Evolutionary conservation across 164 flowering plant genomes (phyloP).

Genomic region (Magnolia changhungtana): DNA sequence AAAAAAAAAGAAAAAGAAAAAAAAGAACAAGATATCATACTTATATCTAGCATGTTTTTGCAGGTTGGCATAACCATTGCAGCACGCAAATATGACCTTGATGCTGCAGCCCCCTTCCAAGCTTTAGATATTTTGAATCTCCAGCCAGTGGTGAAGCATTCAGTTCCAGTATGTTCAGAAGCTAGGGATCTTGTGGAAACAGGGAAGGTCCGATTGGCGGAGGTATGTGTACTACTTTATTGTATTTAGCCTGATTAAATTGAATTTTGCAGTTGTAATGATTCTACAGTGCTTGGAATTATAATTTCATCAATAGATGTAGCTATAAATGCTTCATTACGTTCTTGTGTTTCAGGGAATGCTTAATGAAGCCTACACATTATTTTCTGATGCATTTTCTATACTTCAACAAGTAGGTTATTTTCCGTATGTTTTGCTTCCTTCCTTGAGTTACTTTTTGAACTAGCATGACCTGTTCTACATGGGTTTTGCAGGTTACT

Average conservation of each 20-base stretch:
- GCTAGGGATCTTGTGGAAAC: constrained; percentile 94
- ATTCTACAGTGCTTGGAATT: background rate
- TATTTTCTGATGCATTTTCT: constrained; percentile 91
- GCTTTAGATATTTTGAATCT: constrained; percentile 72
- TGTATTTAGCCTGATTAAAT: background rate
- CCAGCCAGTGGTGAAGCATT: constrained; percentile 92
- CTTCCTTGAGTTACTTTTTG: background rate
- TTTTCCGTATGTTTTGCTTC: background rate
- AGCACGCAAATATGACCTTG: constrained; percentile 79
- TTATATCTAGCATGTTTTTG: background rate
- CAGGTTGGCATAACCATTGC: constrained; percentile 84
- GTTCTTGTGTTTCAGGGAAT: constrained; percentile 62
- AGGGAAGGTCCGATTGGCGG: constrained; percentile 84
- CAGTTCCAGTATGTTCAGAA: constrained; percentile 87
- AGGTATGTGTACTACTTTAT: constrained; percentile 42
- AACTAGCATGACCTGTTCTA: background rate
- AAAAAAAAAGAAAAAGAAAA: too few relatives aligned
- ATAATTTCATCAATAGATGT: background rate
- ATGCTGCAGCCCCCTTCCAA: constrained; percentile 65
- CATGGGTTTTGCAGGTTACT: constrained; percentile 61
- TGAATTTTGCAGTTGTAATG: background rate
- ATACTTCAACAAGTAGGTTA: constrained; percentile 84
- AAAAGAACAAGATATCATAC: background rate
- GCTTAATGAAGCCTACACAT: constrained; percentile 87
- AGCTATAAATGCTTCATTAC: background rate